Evolutionary conservation across 1,284 basidiomycete species (phyloP), one percentile per base, ranked within the genome.

Genomic region (Cystobasidium sp.): DNA sequence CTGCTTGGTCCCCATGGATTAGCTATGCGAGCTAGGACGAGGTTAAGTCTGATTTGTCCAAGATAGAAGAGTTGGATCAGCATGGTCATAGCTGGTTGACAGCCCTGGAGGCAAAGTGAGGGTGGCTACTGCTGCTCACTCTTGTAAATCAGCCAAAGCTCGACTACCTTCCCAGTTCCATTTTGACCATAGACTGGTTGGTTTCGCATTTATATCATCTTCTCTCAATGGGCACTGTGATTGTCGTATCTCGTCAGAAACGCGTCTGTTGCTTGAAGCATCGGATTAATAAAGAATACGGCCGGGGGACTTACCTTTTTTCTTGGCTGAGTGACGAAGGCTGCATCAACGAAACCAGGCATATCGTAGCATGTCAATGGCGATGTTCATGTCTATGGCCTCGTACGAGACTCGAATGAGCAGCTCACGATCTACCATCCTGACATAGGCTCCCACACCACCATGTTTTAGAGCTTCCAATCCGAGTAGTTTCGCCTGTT

Each of bases 381-480:
- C 31, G 5, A 31, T 31, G 31, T 31, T 31, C 5, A 31, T 31
- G 5, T 31, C 31, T 5, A 31, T 31, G 31, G 31, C 31, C 31
- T 31, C 31, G 31, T 31, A 31, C 5, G 8, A 16, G 44, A 37
- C 39, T 39, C 24, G 24, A 31, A 16, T 9, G 20, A 12, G 9
- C 16, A 16, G 41, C 58, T 24, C 12, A 64, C 69, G 61, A 47
- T 59, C 58, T 31, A 52, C 58, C 37, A 47, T 61, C 6, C 70
- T 49, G n/a, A 73, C 63, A 41, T 73, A 73, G 6, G 70, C 70
- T 10, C 55, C 55, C 20, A 73, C 70, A 39, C 70, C 70, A 6
- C 70, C 70, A 39, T 73, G 53, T 31, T 73, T 65, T 18, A 73
- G 63, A 43, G 70, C 70, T 59, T 73, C 70, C 39, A 73, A 24